These are phyloP conservation scores for Globisporangium splendens DNA, from an alignment of 352 stramenopile genomes.

Conservation along the genomic window DNA sequence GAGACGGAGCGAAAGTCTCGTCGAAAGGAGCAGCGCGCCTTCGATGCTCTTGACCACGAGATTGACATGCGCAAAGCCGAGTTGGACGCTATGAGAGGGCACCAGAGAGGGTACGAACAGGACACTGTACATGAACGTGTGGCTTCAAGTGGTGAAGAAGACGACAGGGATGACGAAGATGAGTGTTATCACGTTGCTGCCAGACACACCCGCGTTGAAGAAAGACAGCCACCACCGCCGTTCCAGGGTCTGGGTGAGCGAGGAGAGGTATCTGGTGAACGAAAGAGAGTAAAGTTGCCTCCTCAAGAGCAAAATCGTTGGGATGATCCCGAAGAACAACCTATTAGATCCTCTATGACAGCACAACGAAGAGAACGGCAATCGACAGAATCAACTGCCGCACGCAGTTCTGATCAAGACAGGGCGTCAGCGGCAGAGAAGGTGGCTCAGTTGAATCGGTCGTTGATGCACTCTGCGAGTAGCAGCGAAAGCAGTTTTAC, in stretches of 20 bases:
- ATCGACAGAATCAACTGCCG: neutral
- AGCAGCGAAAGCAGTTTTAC: conserved; percentile 42
- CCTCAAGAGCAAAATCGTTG: neutral
- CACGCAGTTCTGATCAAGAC: neutral
- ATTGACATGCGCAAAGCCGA: conserved; percentile 18
- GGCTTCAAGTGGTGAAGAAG: neutral
- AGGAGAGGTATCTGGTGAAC: conserved; percentile 1
- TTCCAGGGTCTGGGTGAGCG: neutral
- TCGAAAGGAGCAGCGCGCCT: conserved; percentile 21
- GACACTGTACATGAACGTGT: neutral
- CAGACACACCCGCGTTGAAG: neutral
- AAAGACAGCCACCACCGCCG: neutral
- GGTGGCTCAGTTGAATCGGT: conserved; percentile 14
- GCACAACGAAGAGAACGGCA: neutral
- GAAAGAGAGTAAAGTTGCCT: neutral
- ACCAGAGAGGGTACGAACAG: neutral
- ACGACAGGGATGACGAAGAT: neutral
- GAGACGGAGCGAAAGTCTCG: conserved; percentile 30
- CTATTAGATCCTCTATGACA: neutral
- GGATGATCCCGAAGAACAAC: neutral
- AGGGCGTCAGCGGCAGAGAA: neutral
- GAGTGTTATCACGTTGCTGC: neutral
- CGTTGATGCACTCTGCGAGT: conserved; percentile 16
- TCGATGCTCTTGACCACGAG: conserved; percentile 25
- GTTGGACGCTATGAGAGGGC: conserved; percentile 3